phyloP scores from a whole-genome alignment of 2,329 filamentous ascomycete species.

The Ascochyta fabae region DNA sequence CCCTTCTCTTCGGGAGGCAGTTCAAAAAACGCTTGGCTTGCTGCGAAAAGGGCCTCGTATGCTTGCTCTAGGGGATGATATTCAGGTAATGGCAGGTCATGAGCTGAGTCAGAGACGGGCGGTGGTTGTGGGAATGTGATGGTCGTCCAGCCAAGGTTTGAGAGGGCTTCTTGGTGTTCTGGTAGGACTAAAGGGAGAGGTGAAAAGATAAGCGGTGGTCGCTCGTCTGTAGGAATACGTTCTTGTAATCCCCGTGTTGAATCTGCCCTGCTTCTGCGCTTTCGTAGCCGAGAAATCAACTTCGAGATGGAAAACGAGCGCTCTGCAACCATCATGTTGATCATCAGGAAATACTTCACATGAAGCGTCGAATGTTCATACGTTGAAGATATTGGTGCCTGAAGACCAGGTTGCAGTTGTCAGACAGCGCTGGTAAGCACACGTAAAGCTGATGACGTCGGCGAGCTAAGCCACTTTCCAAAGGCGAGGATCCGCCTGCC shows the following conservation, averaged over 20 bases:
- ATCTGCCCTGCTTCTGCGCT: neutral
- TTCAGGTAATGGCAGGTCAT: neutral
- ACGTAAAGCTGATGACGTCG: conserved; percentile 11
- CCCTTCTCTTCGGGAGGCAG: conserved; percentile 33
- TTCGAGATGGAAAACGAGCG: conserved; percentile 37
- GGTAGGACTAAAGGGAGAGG: conserved; percentile 42
- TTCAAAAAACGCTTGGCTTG: conserved; percentile 43
- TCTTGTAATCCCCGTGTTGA: neutral
- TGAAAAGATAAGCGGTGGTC: conserved; percentile 30
- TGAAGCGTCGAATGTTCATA: neutral
- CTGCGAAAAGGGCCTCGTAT: conserved; percentile 37
- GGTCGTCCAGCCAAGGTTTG: conserved; percentile 46
- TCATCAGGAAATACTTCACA: neutral
- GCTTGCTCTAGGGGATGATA: conserved; percentile 41
- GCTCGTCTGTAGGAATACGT: conserved; percentile 13
- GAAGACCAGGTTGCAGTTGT: neutral
- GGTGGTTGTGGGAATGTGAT: conserved; percentile 37
- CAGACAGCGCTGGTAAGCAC: neutral
- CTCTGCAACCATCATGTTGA: conserved; percentile 29
- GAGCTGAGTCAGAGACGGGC: neutral
- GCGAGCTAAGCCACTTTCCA: conserved; percentile 11
- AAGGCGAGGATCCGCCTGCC: neutral
- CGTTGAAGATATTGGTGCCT: neutral
- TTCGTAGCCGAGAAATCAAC: conserved; percentile 37
- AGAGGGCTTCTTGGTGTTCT: conserved; percentile 40